Evolutionary conservation across 2,329 filamentous ascomycete species (phyloP).

Genomic region (Mollisiaceae sp.): DNA sequence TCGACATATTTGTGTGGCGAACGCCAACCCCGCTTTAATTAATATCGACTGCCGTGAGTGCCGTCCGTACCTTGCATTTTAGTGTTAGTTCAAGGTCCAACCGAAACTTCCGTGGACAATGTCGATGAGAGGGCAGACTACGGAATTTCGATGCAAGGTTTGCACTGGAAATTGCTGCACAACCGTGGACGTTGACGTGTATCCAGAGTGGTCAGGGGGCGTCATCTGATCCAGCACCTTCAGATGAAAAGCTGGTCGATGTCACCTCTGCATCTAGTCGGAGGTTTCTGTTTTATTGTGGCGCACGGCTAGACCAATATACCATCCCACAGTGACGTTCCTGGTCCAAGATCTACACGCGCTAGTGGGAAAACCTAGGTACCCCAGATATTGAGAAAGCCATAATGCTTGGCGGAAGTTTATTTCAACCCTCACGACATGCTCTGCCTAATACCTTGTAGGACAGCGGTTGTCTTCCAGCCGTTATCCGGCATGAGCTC

Average conservation of each 20-base stretch:
- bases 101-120: background rate
- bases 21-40: background rate
- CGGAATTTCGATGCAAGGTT: background rate
- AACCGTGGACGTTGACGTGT: too few species aligned
- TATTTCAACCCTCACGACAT: background rate
- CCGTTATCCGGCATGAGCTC: background rate
- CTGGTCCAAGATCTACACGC: background rate
- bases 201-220: background rate
- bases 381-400: background rate
- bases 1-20: background rate
- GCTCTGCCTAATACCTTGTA: background rate
- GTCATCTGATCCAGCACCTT: background rate
- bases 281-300: background rate
- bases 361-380: background rate
- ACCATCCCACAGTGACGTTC: background rate
- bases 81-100: background rate
- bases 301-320: background rate
- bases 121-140: background rate
- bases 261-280: background rate
- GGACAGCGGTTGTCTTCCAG: background rate
- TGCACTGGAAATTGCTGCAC: background rate
- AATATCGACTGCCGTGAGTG: conserved; percentile 1
- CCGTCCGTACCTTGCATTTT: conserved; percentile 2
- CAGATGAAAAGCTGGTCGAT: background rate
- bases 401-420: background rate